Percentiles rank a stretch among this genome's conserved stretches.
Evolutionary conservation across 1,139 yeast genomes (phyloP).

Genomic region (Diutina scorzettiae): DNA sequence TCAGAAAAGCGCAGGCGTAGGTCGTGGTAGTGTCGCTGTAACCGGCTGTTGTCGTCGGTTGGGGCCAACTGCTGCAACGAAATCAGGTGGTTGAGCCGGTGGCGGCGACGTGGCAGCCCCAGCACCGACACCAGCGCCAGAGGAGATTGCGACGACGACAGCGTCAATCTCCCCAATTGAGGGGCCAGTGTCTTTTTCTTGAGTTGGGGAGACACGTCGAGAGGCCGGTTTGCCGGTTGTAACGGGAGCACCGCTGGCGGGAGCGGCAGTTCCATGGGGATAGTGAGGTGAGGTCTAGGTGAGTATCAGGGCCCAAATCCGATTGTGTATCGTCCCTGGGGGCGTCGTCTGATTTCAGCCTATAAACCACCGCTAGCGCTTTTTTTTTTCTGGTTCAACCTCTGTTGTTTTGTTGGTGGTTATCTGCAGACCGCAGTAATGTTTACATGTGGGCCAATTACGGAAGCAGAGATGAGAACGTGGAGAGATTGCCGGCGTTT

Average conservation of each 20-base stretch:
- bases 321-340: constrained; percentile 4
- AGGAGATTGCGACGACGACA: neutral
- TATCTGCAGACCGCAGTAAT: neutral
- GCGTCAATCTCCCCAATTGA: neutral
- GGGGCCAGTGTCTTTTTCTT: constrained; percentile 5
- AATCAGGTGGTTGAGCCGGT: neutral
- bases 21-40: constrained; percentile 21
- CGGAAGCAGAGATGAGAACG: neutral
- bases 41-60: neutral
- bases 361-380: constrained; percentile 5
- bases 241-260: constrained; percentile 3
- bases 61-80: neutral
- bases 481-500: neutral
- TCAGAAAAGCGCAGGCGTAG: constrained; percentile 14
- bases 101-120: constrained; percentile 3
- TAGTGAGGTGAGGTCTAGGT: neutral
- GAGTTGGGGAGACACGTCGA: neutral
- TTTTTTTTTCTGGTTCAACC: constrained; percentile 2
- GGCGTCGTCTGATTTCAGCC: constrained; percentile 6
- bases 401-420: constrained; percentile 1
- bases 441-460: neutral
- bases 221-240: neutral
- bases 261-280: constrained; percentile 4
- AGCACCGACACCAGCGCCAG: neutral
- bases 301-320: constrained; percentile 5